These are phyloP conservation scores for Pyrenophora seminiperda DNA, from an alignment of 2,329 filamentous ascomycete genomes.

Conservation along the genomic window DNA sequence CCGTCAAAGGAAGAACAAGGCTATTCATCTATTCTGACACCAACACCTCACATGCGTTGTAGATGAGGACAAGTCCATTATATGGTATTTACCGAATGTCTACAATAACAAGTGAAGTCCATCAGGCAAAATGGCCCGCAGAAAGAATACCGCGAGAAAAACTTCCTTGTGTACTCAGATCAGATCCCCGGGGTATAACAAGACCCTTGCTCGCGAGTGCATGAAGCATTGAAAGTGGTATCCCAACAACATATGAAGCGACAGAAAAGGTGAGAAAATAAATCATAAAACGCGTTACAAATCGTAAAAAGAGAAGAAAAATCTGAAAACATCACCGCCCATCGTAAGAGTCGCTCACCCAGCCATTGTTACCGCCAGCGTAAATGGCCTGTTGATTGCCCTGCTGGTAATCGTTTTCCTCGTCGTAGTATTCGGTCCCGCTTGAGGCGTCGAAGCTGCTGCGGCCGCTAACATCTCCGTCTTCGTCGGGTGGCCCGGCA, in stretches of 20 bases:
- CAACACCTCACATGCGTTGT: no score
- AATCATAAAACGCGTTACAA: conserved; percentile 16
- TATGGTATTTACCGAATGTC: conserved; percentile 13
- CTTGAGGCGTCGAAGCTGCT: conserved; percentile 79
- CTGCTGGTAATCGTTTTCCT: conserved; percentile 62
- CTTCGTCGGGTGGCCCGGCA: conserved; percentile 62
- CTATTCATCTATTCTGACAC: no score
- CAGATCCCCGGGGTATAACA: conserved; percentile 24
- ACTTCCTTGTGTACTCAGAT: conserved; percentile 11
- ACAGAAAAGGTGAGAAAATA: conserved; percentile 7
- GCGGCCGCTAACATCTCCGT: conserved; percentile 71
- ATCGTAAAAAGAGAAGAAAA: not conserved
- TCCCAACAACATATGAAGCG: conserved; percentile 14
- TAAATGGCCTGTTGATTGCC: conserved; percentile 35
- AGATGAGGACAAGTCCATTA: no score
- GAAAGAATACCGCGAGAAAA: not conserved
- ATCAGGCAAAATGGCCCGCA: not conserved
- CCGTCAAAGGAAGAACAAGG: no score
- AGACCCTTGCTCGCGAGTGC: conserved; percentile 14
- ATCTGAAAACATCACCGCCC: conserved; percentile 7
- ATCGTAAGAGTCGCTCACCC: conserved; percentile 43
- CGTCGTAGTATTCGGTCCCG: conserved; percentile 70
- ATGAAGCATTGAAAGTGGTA: conserved; percentile 25
- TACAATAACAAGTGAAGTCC: conserved; percentile 11
- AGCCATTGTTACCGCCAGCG: conserved; percentile 37